phyloP scores from a whole-genome alignment of 495 filamentous ascomycete species.

The Penicillium cosmopolitanum region DNA sequence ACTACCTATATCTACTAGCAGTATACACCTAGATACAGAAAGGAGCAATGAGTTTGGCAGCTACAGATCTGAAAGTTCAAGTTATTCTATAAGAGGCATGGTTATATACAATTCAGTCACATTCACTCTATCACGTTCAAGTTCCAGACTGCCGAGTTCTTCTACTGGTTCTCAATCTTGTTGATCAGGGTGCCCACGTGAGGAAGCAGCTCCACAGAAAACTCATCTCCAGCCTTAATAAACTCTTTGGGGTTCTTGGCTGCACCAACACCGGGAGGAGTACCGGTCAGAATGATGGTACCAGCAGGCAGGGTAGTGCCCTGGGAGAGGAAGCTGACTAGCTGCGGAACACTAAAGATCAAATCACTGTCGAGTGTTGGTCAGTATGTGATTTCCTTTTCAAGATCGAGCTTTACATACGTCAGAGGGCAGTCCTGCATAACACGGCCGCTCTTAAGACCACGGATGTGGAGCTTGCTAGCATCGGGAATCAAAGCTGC shows the following conservation, averaged over 20 bases:
- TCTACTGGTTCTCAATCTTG: constrained; percentile 40
- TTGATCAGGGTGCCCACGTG: constrained; percentile 47
- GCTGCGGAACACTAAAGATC: constrained; percentile 76
- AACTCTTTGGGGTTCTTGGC: constrained; percentile 60
- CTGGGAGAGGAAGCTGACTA: constrained; percentile 73
- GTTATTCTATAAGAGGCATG: background rate
- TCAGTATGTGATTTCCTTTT: background rate
- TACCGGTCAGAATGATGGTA: constrained; percentile 85
- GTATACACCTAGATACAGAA: no score
- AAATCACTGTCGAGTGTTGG: constrained; percentile 56
- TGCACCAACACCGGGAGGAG: constrained; percentile 57
- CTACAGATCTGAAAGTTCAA: no score
- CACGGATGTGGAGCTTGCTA: constrained; percentile 63
- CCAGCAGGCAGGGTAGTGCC: constrained; percentile 80
- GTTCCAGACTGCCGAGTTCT: background rate
- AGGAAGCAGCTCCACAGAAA: constrained; percentile 58
- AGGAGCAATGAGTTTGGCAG: no score
- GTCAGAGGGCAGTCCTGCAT: constrained; percentile 66
- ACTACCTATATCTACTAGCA: no score
- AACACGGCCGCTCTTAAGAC: constrained; percentile 67
- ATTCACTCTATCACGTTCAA: background rate
- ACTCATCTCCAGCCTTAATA: constrained; percentile 62
- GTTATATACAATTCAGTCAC: background rate
- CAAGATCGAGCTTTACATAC: constrained; percentile 31
- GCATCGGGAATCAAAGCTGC: constrained; percentile 63